A percentile compares a stretch with the other conserved stretches of the same genome.
These are phyloP conservation scores for Gloeophyllum trabeum DNA, from an alignment of 768 basidiomycete genomes.

Conservation along the genomic window DNA sequence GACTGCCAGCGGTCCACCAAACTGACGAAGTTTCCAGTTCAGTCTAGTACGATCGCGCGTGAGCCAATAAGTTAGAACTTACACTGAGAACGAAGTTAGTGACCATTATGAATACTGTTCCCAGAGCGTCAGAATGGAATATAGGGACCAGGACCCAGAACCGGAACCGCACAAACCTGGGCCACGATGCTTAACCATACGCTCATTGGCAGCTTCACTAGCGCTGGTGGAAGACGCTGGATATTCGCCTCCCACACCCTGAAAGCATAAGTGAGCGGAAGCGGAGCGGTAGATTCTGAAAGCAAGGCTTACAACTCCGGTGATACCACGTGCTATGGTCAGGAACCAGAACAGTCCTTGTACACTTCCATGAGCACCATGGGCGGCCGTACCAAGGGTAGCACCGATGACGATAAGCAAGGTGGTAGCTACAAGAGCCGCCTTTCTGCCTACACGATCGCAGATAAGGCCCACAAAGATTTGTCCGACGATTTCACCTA, in stretches of 20 bases:
- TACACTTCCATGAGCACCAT: constrained; percentile 43
- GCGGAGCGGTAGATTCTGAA: background rate
- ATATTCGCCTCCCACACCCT: constrained; percentile 74
- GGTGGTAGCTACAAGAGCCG: constrained; percentile 62
- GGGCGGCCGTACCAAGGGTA: constrained; percentile 55
- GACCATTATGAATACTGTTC: constrained; percentile 62
- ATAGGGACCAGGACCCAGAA: constrained; percentile 1
- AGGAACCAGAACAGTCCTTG: constrained; percentile 65
- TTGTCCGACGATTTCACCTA: constrained; percentile 54
- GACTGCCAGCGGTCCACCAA: constrained; percentile 58
- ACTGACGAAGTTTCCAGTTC: constrained; percentile 22
- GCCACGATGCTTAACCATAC: constrained; percentile 45
- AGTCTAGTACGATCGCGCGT: background rate
- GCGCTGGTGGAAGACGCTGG: constrained; percentile 63
- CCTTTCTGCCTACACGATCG: constrained; percentile 64
- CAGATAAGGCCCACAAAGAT: constrained; percentile 56
- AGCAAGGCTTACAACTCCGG: constrained; percentile 47
- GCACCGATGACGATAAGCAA: constrained; percentile 60
- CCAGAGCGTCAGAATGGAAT: constrained; percentile 1
- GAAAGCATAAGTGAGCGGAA: constrained; percentile 1
- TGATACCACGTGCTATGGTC: constrained; percentile 60
- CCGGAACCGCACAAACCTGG: constrained; percentile 28
- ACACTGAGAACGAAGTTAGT: constrained; percentile 63
- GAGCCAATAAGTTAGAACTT: constrained; percentile 11
- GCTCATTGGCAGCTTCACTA: constrained; percentile 66